These are phyloP conservation scores for Monosporozyma servazzii DNA, from an alignment of 805 yeast genomes.

Conservation along the genomic window DNA sequence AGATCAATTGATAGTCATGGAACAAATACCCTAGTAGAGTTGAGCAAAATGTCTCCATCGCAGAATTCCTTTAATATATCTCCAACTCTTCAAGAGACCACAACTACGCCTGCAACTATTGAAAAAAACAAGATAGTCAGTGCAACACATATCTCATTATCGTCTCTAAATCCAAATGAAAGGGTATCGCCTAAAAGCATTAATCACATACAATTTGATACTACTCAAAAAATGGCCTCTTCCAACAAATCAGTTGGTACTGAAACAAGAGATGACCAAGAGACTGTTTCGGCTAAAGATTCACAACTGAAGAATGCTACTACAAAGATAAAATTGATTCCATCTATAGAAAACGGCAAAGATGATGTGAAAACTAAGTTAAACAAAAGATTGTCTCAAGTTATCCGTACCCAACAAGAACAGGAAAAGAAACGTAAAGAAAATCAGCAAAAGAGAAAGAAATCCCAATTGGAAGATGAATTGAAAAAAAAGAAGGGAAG, in stretches of 20 bases:
- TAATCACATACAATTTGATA: not conserved
- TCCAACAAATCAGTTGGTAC: not conserved
- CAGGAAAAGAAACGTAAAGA: constrained; percentile 19
- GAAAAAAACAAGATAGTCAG: not conserved
- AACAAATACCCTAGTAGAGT: not conserved
- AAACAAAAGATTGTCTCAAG: constrained; percentile 25
- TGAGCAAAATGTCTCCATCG: not conserved
- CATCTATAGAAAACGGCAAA: constrained; percentile 17
- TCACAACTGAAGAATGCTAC: not conserved
- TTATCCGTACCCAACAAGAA: constrained; percentile 27
- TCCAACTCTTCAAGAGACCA: not conserved
- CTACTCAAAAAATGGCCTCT: not conserved
- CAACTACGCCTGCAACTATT: not conserved
- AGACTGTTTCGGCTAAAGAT: not conserved
- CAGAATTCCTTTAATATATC: not conserved
- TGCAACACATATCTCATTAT: not conserved
- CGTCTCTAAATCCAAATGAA: not conserved
- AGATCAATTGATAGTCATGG: not conserved
- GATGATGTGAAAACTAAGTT: constrained; percentile 24
- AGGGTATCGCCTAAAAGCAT: not conserved
- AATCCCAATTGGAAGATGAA: constrained; percentile 22
- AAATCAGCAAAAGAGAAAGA: constrained; percentile 17
- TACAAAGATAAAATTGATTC: constrained; percentile 20
- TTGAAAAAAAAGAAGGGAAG: constrained; percentile 12
- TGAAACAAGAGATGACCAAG: not conserved